These are phyloP conservation scores for Vigna trinervia DNA, from an alignment of 306 rosid genomes.

Conservation along the genomic window DNA sequence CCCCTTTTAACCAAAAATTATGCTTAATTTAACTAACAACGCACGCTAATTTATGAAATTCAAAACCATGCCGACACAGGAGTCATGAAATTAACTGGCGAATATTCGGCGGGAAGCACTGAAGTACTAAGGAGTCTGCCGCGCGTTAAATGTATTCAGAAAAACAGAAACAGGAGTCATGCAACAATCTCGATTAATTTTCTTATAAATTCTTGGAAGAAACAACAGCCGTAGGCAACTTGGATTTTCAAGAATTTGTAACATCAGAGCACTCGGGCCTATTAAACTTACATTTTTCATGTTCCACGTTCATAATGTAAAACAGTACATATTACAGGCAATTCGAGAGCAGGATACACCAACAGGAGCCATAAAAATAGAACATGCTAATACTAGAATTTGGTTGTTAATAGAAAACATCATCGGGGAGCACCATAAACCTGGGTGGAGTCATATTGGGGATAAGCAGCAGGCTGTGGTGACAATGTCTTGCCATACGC, in stretches of 20 bases:
- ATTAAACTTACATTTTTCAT: conserved; percentile 16
- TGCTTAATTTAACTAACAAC: not conserved
- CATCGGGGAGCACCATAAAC: conserved; percentile 78
- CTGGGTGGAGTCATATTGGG: conserved; percentile 88
- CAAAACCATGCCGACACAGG: not conserved
- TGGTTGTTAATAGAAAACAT: conserved; percentile 9
- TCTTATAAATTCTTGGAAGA: not conserved
- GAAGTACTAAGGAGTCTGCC: not conserved
- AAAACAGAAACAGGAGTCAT: not conserved
- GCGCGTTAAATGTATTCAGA: not conserved
- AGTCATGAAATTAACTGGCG: not conserved
- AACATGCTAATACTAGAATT: conserved; percentile 40
- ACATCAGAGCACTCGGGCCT: not conserved
- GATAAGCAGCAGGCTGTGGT: conserved; percentile 89
- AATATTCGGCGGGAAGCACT: not conserved
- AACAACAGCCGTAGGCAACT: not conserved
- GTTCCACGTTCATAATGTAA: conserved; percentile 36
- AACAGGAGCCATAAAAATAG: conserved; percentile 28
- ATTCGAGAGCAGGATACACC: conserved; percentile 41
- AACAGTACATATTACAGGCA: conserved; percentile 44
- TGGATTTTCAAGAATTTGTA: not conserved
- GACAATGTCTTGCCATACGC: conserved; percentile 79
- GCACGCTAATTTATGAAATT: not conserved
- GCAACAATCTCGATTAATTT: not conserved
- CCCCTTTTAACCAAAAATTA: not conserved